Percentiles rank a stretch among this genome's conserved stretches.
Conservation (phyloP, 345 rosid genomes). For the Corchorus olitorius region DNA sequence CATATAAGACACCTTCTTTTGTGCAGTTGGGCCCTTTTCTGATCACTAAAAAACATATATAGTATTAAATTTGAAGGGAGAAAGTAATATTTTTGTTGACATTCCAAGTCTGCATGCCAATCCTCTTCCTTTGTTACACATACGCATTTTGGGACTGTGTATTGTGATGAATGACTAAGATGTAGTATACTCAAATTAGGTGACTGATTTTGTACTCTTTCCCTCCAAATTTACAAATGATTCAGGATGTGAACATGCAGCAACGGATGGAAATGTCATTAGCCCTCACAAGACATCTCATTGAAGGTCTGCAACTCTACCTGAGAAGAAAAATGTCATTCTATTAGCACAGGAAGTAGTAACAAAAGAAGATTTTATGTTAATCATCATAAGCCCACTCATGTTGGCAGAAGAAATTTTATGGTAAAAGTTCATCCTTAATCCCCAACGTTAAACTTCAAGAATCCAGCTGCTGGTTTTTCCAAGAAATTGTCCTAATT, state of each 20-base stretch:
- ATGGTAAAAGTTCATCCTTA: constrained; percentile 33
- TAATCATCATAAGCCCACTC: constrained; percentile 21
- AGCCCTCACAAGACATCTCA: neutral
- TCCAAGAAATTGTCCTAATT: no score
- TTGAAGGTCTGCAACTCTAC: neutral
- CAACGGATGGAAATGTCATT: neutral
- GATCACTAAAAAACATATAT: no score
- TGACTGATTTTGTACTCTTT: constrained; percentile 5
- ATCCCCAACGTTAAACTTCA: no score
- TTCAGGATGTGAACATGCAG: neutral
- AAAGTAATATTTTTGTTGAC: neutral
- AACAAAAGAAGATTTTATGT: constrained; percentile 12
- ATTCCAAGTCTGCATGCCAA: neutral
- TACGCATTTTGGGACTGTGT: constrained; percentile 29
- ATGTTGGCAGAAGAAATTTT: constrained; percentile 28
- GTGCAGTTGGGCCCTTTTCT: neutral
- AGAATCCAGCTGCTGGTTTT: no score
- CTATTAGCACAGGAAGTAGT: constrained; percentile 13
- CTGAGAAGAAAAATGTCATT: constrained; percentile 3
- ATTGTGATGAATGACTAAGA: neutral
- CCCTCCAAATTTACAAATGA: neutral
- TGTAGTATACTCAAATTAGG: neutral
- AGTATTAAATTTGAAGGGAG: neutral
- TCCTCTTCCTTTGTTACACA: neutral
- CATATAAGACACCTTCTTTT: neutral